phyloP scores from a whole-genome alignment of 345 rosid genomes.

The Gossypium arboreum region DNA sequence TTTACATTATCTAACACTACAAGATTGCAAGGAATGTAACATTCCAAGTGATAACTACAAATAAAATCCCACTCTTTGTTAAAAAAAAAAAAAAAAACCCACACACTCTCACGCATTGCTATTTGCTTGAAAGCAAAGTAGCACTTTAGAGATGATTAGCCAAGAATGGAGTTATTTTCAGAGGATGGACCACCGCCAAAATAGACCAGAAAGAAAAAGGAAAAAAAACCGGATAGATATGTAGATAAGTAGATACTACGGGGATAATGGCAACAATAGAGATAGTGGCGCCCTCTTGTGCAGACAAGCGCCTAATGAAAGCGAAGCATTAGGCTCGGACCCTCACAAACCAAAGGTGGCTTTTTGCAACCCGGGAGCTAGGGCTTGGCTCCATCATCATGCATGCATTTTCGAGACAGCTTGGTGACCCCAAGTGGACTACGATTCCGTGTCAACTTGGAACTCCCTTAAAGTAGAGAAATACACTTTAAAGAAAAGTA shows the following conservation, averaged over 20 bases:
- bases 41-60: constrained; percentile 1
- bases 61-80: too few relatives aligned
- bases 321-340: constrained; percentile 6
- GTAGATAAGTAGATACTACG: too few relatives aligned
- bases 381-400: constrained; percentile 1
- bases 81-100: background rate
- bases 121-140: background rate
- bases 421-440: background rate
- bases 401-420: background rate
- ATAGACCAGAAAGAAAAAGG: too few relatives aligned
- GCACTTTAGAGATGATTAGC: background rate
- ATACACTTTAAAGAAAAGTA: too few relatives aligned
- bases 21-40: too few relatives aligned
- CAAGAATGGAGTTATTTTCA: background rate
- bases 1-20: too few relatives aligned
- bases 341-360: background rate
- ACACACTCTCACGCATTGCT: background rate
- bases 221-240: too few relatives aligned
- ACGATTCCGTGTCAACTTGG: constrained; percentile 12
- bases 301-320: constrained; percentile 16
- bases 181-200: background rate
- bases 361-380: background rate
- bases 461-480: background rate
- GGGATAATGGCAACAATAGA: background rate
- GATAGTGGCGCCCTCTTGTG: constrained; percentile 11